Evolutionary conservation across 352 stramenopile species (phyloP).

Genomic region (Globisporangium splendens): DNA sequence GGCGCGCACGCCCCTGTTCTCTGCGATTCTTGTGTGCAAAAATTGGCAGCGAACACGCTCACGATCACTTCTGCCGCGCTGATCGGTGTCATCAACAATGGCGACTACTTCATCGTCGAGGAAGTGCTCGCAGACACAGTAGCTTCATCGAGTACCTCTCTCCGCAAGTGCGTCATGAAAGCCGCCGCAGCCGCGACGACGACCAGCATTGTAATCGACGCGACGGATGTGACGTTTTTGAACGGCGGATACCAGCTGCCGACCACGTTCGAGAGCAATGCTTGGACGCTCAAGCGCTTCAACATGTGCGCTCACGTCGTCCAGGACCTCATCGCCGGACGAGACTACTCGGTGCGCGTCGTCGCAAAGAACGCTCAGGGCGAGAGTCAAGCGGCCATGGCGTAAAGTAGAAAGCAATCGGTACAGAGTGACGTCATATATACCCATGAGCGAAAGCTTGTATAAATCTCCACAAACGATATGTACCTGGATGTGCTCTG

Average conservation of each 20-base stretch:
- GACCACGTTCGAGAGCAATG: constrained; percentile 40
- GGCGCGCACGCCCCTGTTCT: constrained; percentile 30
- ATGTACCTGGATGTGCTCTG: too few species aligned
- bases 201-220: constrained; percentile 28
- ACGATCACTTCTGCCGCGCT: constrained; percentile 39
- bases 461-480: too few species aligned
- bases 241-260: constrained; percentile 40
- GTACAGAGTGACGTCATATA: too few species aligned
- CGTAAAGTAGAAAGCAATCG: background rate
- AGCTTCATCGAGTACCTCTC: constrained; percentile 4
- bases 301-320: constrained; percentile 61
- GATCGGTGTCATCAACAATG: constrained; percentile 7
- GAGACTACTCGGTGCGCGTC: constrained; percentile 66
- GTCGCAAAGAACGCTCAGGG: constrained; percentile 33
- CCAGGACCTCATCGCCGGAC: constrained; percentile 53
- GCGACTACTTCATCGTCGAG: constrained; percentile 68
- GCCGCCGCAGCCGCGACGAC: constrained; percentile 4
- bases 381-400: constrained; percentile 34
- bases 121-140: constrained; percentile 27
- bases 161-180: constrained; percentile 37
- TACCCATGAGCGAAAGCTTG: too few species aligned
- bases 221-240: constrained; percentile 18
- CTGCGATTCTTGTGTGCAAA: constrained; percentile 61
- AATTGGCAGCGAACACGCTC: constrained; percentile 28
- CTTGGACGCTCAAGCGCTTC: constrained; percentile 57